These are phyloP conservation scores for Aspergillus pseudonomiae DNA, from an alignment of 2,329 filamentous ascomycete genomes.

Conservation along the genomic window DNA sequence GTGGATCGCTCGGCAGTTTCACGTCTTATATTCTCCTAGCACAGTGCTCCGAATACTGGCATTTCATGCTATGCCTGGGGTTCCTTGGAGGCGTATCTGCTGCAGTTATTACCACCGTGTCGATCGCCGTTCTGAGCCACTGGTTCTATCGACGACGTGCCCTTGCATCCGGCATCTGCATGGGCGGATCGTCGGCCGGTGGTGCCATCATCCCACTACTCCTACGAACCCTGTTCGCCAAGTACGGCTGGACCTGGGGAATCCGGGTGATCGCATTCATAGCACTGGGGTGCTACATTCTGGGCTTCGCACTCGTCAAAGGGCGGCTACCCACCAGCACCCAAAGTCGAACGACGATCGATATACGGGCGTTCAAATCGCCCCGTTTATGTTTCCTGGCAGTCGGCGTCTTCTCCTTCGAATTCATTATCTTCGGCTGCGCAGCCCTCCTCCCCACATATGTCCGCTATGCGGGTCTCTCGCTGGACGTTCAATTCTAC, in stretches of 20 bases:
- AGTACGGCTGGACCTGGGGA: conserved; percentile 40
- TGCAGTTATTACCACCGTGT: conserved; percentile 41
- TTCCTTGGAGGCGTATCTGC: conserved; percentile 40
- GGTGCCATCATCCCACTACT: conserved; percentile 42
- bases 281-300: conserved; percentile 36
- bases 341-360: conserved; percentile 37
- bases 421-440: conserved; percentile 55
- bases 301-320: conserved; percentile 37
- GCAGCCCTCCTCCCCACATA: conserved; percentile 53
- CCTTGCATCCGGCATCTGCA: conserved; percentile 44
- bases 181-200: conserved; percentile 43
- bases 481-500: conserved; percentile 46
- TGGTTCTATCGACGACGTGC: conserved; percentile 45
- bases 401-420: conserved; percentile 49
- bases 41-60: conserved; percentile 52
- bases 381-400: conserved; percentile 48
- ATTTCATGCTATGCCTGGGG: conserved; percentile 48
- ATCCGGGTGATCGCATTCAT: conserved; percentile 43
- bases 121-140: conserved; percentile 43
- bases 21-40: conserved; percentile 51
- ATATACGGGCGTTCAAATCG: conserved; percentile 46
- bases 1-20: conserved; percentile 43
- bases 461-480: conserved; percentile 41
- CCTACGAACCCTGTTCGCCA: conserved; percentile 32
- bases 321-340: conserved; percentile 35